Percentiles rank a stretch among this genome's conserved stretches.
Conservation (phyloP, 1,139 yeast species). For the Spathaspora jeffriesii region DNA sequence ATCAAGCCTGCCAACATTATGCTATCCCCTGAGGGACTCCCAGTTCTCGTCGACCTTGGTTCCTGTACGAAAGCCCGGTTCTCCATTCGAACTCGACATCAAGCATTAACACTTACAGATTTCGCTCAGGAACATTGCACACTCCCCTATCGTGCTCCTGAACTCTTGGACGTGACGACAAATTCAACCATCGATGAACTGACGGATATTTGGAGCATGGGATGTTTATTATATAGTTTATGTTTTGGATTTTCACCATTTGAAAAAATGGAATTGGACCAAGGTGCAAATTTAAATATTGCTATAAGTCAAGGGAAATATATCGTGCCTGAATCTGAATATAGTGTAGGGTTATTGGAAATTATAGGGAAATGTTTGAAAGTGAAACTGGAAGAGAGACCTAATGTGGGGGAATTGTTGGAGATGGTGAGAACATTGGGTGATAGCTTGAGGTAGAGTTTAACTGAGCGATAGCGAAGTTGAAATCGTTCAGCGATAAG, state of each 20-base stretch:
- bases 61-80: conserved; percentile 70
- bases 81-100: conserved; percentile 56
- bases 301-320: conserved; percentile 77
- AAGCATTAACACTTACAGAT: conserved; percentile 78
- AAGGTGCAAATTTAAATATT: conserved; percentile 79
- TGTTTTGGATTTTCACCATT: conserved; percentile 85
- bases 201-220: conserved; percentile 90
- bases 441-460: conserved; percentile 17
- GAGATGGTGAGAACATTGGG: conserved; percentile 45
- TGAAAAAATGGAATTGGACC: conserved; percentile 76
- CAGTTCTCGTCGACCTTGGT: conserved; percentile 85
- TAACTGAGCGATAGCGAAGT: background rate
- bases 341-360: conserved; percentile 54
- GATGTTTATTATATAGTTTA: conserved; percentile 77
- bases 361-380: conserved; percentile 62
- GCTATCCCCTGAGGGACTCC: conserved; percentile 71
- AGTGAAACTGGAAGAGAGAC: conserved; percentile 61
- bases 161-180: conserved; percentile 73
- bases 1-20: conserved; percentile 88
- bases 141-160: conserved; percentile 89
- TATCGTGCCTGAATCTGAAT: conserved; percentile 56
- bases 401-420: conserved; percentile 59
- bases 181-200: conserved; percentile 65
- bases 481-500: too few relatives aligned
- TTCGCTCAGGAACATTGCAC: conserved; percentile 87